Conservation (phyloP, 495 filamentous ascomycete species). For the Thermothielavioides terrestris region DNA sequence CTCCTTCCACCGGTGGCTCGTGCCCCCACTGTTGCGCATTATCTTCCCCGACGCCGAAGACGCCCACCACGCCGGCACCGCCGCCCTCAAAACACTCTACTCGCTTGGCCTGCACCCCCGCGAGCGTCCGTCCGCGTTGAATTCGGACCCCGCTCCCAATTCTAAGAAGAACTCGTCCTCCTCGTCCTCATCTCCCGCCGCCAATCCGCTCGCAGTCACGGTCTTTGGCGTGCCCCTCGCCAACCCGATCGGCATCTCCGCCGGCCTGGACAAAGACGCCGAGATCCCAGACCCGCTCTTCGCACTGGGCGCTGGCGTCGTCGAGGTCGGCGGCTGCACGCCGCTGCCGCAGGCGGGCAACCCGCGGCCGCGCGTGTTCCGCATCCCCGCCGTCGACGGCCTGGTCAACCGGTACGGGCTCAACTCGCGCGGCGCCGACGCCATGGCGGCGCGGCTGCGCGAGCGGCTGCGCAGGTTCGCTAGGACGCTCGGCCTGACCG, state of each 20-base stretch:
- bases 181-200: too few species aligned
- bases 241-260: conserved; percentile 87
- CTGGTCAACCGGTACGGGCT: conserved; percentile 94
- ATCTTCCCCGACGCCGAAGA: conserved; percentile 81
- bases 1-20: conserved; percentile 70
- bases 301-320: conserved; percentile 67
- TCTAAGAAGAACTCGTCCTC: too few species aligned
- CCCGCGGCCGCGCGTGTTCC: conserved; percentile 76
- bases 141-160: conserved; percentile 4
- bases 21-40: conserved; percentile 62
- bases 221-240: conserved; percentile 71
- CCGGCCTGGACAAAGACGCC: conserved; percentile 88
- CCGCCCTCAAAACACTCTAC: conserved; percentile 58
- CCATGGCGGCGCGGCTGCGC: conserved; percentile 70
- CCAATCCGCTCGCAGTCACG: conserved; percentile 33
- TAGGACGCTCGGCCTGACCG: conserved; percentile 57
- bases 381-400: conserved; percentile 68
- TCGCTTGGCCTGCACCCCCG: conserved; percentile 61
- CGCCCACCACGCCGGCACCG: conserved; percentile 71
- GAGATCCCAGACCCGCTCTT: conserved; percentile 78
- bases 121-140: conserved; percentile 45
- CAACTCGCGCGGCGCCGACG: conserved; percentile 81
- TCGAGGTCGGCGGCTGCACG: conserved; percentile 89
- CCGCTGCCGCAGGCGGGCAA: conserved; percentile 81
- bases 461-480: conserved; percentile 72